Conservation (phyloP, 164 flowering plant species). For the Chloranthus sessilifolius region DNA sequence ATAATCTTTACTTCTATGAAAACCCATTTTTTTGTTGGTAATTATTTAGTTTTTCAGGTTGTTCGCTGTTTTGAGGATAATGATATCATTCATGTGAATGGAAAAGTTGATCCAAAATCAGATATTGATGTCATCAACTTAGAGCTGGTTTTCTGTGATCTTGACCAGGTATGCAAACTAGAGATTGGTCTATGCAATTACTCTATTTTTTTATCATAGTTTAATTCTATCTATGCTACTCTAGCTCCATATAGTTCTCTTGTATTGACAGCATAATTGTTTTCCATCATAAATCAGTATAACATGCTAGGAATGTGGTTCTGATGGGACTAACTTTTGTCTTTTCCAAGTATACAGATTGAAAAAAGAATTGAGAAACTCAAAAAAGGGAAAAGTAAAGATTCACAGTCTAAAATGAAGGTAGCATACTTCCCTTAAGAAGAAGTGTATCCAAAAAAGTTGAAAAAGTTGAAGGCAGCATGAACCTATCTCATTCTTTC, state of each 20-base stretch:
- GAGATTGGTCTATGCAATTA: constrained; percentile 1
- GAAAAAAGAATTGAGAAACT: constrained; percentile 93
- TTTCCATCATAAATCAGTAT: not conserved
- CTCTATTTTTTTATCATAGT: too few species aligned
- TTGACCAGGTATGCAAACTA: constrained; percentile 73
- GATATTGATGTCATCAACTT: constrained; percentile 95
- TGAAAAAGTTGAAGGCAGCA: too few species aligned
- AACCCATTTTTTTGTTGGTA: too few species aligned
- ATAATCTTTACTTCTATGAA: too few species aligned
- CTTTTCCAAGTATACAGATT: constrained; percentile 66
- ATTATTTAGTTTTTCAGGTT: constrained; percentile 66
- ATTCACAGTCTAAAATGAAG: constrained; percentile 79
- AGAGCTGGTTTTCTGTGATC: constrained; percentile 86
- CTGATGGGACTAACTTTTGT: constrained; percentile 32
- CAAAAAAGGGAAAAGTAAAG: constrained; percentile 75
- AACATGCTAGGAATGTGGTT: constrained; percentile 10
- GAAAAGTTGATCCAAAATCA: constrained; percentile 89
- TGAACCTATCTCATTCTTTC: not conserved
- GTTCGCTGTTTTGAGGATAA: constrained; percentile 99
- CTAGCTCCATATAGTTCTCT: too few species aligned
- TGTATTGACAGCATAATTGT: too few species aligned
- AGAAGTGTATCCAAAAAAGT: too few species aligned
- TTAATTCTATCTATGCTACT: too few species aligned
- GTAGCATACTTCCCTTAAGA: constrained; percentile 25
- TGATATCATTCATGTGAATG: constrained; percentile 95